Evolutionary conservation across 768 basidiomycete species (phyloP).

Genomic region (Inosperma sp.): DNA sequence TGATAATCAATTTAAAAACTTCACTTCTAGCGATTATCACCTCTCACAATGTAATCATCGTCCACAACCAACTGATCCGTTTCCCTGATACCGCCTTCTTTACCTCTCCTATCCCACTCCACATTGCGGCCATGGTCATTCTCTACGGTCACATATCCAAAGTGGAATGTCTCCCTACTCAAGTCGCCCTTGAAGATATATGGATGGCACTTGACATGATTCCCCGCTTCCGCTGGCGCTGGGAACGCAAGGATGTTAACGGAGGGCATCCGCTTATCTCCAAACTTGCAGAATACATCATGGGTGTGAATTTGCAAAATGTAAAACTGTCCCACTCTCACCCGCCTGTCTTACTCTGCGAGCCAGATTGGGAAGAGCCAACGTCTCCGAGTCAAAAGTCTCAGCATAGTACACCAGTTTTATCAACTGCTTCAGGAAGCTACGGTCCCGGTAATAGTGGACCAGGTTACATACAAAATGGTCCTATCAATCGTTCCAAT

Average conservation of each 20-base stretch:
- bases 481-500: slow-evolving; percentile 20
- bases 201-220: slow-evolving; percentile 87
- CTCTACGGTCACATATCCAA: slow-evolving; percentile 82
- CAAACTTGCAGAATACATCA: slow-evolving; percentile 75
- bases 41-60: slow-evolving; percentile 81
- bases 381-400: slow-evolving; percentile 35
- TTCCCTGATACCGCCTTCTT: slow-evolving; percentile 88
- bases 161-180: slow-evolving; percentile 58
- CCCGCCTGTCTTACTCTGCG: slow-evolving; percentile 42
- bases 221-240: slow-evolving; percentile 86
- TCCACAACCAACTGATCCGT: slow-evolving; percentile 77
- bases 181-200: slow-evolving; percentile 73
- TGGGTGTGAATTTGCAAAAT: slow-evolving; percentile 65
- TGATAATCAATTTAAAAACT: background rate
- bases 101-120: slow-evolving; percentile 82
- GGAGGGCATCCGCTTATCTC: slow-evolving; percentile 83
- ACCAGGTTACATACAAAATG: slow-evolving; percentile 12
- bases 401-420: slow-evolving; percentile 41
- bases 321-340: slow-evolving; percentile 41
- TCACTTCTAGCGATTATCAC: slow-evolving; percentile 63
- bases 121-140: slow-evolving; percentile 90
- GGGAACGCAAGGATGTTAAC: slow-evolving; percentile 79
- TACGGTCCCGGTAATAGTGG: slow-evolving; percentile 27
- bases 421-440: slow-evolving; percentile 31
- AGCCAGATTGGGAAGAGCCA: slow-evolving; percentile 54